These are phyloP conservation scores for Sherardia arvensis DNA, from an alignment of 257 asterid species.

Conservation along the genomic window DNA sequence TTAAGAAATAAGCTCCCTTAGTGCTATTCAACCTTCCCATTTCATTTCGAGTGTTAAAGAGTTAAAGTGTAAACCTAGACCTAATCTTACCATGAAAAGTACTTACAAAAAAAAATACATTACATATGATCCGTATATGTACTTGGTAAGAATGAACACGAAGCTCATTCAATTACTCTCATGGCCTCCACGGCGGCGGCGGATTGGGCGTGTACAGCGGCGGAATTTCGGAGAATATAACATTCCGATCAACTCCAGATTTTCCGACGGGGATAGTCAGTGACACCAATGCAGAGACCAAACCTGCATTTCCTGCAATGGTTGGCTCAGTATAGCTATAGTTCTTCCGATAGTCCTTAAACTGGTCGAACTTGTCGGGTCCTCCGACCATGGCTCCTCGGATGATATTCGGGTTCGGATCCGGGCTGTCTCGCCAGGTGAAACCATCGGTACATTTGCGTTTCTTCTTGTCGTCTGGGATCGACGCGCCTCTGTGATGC, in stretches of 20 bases:
- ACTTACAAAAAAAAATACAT: too few relatives aligned
- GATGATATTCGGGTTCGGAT: slow-evolving; percentile 54
- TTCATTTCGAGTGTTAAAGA: too few relatives aligned
- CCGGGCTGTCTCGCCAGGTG: slow-evolving; percentile 52
- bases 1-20: too few relatives aligned
- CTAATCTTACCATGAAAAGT: neutral
- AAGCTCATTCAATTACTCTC: neutral
- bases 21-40: too few relatives aligned
- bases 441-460: slow-evolving; percentile 72
- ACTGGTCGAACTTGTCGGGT: slow-evolving; percentile 67
- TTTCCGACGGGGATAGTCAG: slow-evolving; percentile 43
- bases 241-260: slow-evolving; percentile 50
- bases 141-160: neutral
- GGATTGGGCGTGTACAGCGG: slow-evolving; percentile 55
- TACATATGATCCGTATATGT: too few relatives aligned
- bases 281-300: slow-evolving; percentile 76
- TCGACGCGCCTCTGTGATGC: slow-evolving; percentile 91
- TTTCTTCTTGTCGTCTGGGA: slow-evolving; percentile 35
- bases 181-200: slow-evolving; percentile 88
- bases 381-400: slow-evolving; percentile 89
- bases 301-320: slow-evolving; percentile 81
- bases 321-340: slow-evolving; percentile 83
- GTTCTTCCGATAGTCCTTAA: slow-evolving; percentile 46
- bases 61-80: neutral
- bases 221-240: slow-evolving; percentile 64